phyloP scores from a whole-genome alignment of 148 eudicot genomes.

The Polygonum maritimum region DNA sequence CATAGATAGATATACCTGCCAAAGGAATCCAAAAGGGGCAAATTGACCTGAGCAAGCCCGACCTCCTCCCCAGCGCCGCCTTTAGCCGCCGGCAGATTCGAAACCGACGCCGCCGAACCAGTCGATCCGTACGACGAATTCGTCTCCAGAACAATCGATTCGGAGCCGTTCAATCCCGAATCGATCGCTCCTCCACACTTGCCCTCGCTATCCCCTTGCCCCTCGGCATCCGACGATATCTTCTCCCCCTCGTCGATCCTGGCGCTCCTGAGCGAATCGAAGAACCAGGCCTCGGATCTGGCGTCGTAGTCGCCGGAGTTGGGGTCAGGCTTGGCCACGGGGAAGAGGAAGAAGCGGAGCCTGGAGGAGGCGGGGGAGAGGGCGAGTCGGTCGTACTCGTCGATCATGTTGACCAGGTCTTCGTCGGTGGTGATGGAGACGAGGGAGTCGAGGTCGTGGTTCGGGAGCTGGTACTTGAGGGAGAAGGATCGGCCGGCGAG shows the following conservation, averaged over 20 bases:
- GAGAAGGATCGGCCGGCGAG: slow-evolving; percentile 29
- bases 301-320: slow-evolving; percentile 29
- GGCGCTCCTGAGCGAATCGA: slow-evolving; percentile 42
- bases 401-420: slow-evolving; percentile 71
- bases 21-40: slow-evolving; percentile 37
- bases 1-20: slow-evolving; percentile 40
- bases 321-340: slow-evolving; percentile 19
- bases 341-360: slow-evolving; percentile 63
- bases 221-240: slow-evolving; percentile 23
- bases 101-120: slow-evolving; percentile 47
- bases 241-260: slow-evolving; percentile 34
- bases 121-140: slow-evolving; percentile 46
- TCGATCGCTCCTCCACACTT: slow-evolving; percentile 17
- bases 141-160: slow-evolving; percentile 56
- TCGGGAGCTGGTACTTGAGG: slow-evolving; percentile 74
- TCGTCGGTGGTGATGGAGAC: slow-evolving; percentile 72
- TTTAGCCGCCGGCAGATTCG: slow-evolving; percentile 44
- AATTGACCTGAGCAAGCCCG: slow-evolving; percentile 26
- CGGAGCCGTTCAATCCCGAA: slow-evolving; percentile 18
- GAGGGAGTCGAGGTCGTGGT: slow-evolving; percentile 74
- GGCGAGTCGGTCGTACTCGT: slow-evolving; percentile 52
- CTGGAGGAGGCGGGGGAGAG: slow-evolving; percentile 31
- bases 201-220: slow-evolving; percentile 18
- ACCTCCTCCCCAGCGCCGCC: slow-evolving; percentile 36
- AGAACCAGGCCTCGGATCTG: slow-evolving; percentile 56